phyloP scores from a whole-genome alignment of 345 rosid genomes.

The Citrus hindsii region DNA sequence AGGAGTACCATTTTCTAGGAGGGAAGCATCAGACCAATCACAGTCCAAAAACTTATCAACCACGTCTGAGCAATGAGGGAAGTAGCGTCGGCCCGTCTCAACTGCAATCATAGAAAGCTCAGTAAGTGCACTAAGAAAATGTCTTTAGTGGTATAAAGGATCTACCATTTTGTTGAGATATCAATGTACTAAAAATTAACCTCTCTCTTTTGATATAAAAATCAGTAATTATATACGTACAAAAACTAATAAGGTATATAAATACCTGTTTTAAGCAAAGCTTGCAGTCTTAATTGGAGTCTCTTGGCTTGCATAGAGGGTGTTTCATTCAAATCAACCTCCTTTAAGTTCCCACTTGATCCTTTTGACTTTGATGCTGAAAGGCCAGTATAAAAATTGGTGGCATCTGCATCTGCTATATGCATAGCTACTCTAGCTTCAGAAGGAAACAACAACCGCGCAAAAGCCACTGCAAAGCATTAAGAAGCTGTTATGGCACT shows the following conservation, averaged over 20 bases:
- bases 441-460: constrained; percentile 35
- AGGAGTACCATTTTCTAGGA: constrained; percentile 34
- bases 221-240: background rate
- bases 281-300: constrained; percentile 28
- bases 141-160: background rate
- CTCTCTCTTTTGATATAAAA: background rate
- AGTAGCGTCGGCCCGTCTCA: constrained; percentile 35
- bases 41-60: constrained; percentile 35
- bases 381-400: constrained; percentile 9
- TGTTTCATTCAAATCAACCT: constrained; percentile 34
- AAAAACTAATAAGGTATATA: background rate
- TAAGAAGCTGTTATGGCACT: background rate
- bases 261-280: constrained; percentile 40
- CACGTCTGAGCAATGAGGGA: constrained; percentile 43
- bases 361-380: constrained; percentile 16
- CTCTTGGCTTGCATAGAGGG: constrained; percentile 13
- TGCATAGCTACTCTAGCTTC: constrained; percentile 51
- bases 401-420: constrained; percentile 33
- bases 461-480: constrained; percentile 36
- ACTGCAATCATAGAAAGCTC: constrained; percentile 27
- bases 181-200: background rate
- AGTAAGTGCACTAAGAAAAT: background rate
- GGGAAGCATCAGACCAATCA: constrained; percentile 26
- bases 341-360: constrained; percentile 15
- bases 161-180: background rate